Base-by-base conservation (phyloP, 2,329 filamentous ascomycete species). In the Fusarium tuaranense region DNA sequence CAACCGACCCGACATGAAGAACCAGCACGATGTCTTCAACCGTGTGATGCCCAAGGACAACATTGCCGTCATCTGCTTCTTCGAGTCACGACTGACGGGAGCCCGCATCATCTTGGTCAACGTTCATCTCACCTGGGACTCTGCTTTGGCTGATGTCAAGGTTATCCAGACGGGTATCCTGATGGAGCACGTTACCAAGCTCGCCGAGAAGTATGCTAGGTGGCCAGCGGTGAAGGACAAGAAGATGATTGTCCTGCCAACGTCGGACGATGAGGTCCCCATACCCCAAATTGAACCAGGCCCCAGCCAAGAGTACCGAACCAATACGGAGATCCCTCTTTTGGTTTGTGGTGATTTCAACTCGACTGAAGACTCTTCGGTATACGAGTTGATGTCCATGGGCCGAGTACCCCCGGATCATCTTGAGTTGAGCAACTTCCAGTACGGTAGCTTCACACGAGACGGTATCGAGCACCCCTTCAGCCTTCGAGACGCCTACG, bases 1-100 rank as follows among this genome's bases (percentile, higher is more conserved):
- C 83, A 97, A 97, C 81, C 89, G 97, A 75, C 94, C 95, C 4
- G 97, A 98, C 81, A 98, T 98, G 91, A 98, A 98, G 85, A 94
- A 95, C 67, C 95, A 97, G 79, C 94, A 97, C 81, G 97, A 99
- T 79, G 96, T 98, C 67, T 98, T 98, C 88, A 99, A 99, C 82
- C 93, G 97, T 32, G 93, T 99, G 70, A 98, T 98, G 97, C 95
- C 96, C 71, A 95, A 97, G 84, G 97, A 99, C 87, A 96, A 98
- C 81, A 98, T 99, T 82, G 97, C 94, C 18, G 93, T 98, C 58
- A 91, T 98, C 58, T 92, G 93, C 66, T 97, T 98, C 86, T 91
- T 99, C 72, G 97, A 99, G 83, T 98, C 97, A 79, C 91, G 96
- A 41, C 86, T 90, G 70, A 98, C 96, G 0, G 97, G 97, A n/a